Conservation (phyloP, 1,139 yeast species). For the Diutina pseudorugosa region DNA sequence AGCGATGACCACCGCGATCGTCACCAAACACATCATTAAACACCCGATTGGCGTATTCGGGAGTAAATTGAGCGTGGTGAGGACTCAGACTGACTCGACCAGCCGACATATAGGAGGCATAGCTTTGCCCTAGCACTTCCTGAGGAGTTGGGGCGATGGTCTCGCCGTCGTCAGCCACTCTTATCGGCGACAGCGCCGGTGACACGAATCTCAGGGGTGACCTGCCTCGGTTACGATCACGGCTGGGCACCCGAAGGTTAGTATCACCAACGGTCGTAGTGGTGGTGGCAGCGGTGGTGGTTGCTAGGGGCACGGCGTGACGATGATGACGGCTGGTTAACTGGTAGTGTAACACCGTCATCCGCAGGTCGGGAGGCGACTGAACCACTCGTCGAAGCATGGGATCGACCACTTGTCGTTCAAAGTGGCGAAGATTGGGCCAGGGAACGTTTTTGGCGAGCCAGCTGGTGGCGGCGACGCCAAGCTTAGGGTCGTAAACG, state of each 20-base stretch:
- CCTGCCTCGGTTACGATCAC: background rate
- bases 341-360: background rate
- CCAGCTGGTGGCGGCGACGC: background rate
- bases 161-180: background rate
- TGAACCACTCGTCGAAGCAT: background rate
- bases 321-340: background rate
- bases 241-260: background rate
- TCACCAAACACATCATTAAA: background rate
- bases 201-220: background rate
- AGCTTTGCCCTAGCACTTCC: background rate
- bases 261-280: background rate
- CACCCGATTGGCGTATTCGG: background rate
- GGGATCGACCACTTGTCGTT: background rate
- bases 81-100: background rate
- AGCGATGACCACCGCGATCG: background rate
- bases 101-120: background rate
- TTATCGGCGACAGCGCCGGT: background rate
- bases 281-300: background rate
- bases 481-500: background rate
- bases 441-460: background rate
- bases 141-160: background rate
- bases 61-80: background rate
- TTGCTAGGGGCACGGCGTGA: background rate
- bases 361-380: background rate
- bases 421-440: background rate